Percentiles rank a stretch among this genome's conserved stretches.
Evolutionary conservation across 768 basidiomycete species (phyloP).

Genomic region (Royoungia palumana): DNA sequence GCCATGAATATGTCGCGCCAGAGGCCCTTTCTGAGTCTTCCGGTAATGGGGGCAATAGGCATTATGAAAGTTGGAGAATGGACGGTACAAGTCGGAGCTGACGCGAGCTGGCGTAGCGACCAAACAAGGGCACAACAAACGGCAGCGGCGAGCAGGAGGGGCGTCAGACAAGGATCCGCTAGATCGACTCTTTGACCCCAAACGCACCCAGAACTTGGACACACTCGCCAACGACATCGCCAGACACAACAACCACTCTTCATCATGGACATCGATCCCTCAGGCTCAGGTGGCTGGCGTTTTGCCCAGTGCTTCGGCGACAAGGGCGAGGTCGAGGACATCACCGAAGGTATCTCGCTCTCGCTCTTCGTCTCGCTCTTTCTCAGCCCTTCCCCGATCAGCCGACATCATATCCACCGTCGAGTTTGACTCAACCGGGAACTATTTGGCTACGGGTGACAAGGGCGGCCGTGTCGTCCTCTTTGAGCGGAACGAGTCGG

Average conservation of each 20-base stretch:
- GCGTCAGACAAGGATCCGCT: constrained; percentile 15
- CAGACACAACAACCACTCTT: constrained; percentile 6
- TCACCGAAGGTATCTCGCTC: constrained; percentile 82
- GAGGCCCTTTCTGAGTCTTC: constrained; percentile 89
- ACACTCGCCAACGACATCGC: constrained; percentile 10
- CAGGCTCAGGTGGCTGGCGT: constrained; percentile 87
- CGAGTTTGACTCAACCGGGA: constrained; percentile 99
- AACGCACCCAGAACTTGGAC: constrained; percentile 10
- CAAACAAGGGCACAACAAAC: constrained; percentile 34
- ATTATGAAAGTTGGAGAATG: constrained; percentile 38
- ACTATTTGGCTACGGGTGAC: constrained; percentile 99
- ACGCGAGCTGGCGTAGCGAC: constrained; percentile 9
- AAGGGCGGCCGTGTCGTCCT: constrained; percentile 98
- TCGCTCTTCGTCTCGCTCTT: constrained; percentile 11
- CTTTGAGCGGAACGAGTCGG: constrained; percentile 97
- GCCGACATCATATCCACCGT: constrained; percentile 99
- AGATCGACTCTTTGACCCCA: constrained; percentile 16
- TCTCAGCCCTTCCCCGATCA: constrained; percentile 34
- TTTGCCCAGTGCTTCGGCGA: constrained; percentile 99
- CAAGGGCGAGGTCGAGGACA: constrained; percentile 99
- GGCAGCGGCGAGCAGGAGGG: constrained; percentile 17
- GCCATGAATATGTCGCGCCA: constrained; percentile 79
- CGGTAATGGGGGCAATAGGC: constrained; percentile 89
- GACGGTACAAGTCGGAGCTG: constrained; percentile 29
- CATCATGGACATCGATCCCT: constrained; percentile 81